phyloP scores from a whole-genome alignment of 176 grass and related monocot species.

The Oryza meridionalis region DNA sequence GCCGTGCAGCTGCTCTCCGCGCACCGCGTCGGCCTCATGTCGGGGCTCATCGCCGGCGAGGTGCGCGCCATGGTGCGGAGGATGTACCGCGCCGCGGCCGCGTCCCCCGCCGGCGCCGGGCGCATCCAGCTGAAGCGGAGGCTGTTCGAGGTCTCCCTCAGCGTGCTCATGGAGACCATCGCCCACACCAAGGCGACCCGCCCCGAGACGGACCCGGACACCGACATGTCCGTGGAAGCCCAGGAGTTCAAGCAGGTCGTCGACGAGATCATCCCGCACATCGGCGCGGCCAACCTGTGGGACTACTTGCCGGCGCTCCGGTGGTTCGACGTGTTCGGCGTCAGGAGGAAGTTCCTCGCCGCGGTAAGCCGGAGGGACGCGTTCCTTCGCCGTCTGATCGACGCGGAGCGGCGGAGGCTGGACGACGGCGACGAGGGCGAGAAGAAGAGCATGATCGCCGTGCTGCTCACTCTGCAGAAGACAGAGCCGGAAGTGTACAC shows the following conservation, averaged over 20 bases:
- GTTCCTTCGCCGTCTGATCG: conserved; percentile 58
- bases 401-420: conserved; percentile 39
- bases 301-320: conserved; percentile 72
- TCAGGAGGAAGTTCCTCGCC: conserved; percentile 44
- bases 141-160: conserved; percentile 63
- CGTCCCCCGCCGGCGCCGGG: not conserved
- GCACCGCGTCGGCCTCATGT: conserved; percentile 42
- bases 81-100: conserved; percentile 30
- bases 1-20: conserved; percentile 56
- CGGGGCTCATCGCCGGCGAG: conserved; percentile 42
- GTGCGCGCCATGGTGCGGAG: conserved; percentile 44
- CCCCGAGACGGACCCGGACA: conserved; percentile 45
- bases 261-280: conserved; percentile 30
- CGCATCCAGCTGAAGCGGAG: conserved; percentile 58
- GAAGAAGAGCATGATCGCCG: conserved; percentile 64
- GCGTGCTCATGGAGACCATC: conserved; percentile 69
- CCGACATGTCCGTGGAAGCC: conserved; percentile 55
- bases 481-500: conserved; percentile 68
- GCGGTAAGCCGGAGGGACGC: conserved; percentile 43
- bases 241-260: conserved; percentile 50
- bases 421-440: conserved; percentile 17
- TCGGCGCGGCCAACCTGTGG: conserved; percentile 50
- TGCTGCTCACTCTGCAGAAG: conserved; percentile 58
- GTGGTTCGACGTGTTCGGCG: conserved; percentile 59
- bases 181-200: conserved; percentile 52